A percentile compares a stretch with the other conserved stretches of the same genome.
Evolutionary conservation across 148 eudicot genomes (phyloP).

Genomic region (Linanthus parryae): DNA sequence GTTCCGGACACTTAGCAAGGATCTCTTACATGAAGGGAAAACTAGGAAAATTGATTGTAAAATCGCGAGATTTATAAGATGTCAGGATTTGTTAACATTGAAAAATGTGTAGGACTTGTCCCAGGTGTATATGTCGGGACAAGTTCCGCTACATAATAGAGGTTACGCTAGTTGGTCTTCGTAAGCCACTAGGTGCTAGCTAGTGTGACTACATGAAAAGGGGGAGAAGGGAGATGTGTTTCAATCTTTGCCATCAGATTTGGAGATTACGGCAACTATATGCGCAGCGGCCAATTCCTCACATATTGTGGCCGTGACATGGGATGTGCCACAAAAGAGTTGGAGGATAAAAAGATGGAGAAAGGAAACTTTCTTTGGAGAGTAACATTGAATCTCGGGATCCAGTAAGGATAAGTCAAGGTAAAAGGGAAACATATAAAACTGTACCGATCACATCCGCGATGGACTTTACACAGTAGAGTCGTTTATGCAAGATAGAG

Average conservation of each 20-base stretch:
- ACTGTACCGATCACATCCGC: conserved; percentile 50
- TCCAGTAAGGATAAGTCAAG: conserved; percentile 74
- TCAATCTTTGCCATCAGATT: conserved; percentile 83
- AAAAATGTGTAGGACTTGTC: conserved; percentile 64
- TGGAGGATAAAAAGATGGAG: conserved; percentile 85
- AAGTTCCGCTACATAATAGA: conserved; percentile 92
- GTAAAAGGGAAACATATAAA: conserved; percentile 46
- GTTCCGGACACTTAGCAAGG: no score
- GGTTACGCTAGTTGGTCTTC: conserved; percentile 73
- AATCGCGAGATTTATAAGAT: no score
- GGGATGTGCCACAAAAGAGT: conserved; percentile 41
- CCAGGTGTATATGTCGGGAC: conserved; percentile 98
- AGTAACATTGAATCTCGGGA: conserved; percentile 70
- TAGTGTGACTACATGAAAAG: conserved; percentile 71
- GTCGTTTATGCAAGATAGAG: conserved; percentile 83
- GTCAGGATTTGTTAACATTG: no score
- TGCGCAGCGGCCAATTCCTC: conserved; percentile 61
- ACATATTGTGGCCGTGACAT: conserved; percentile 74
- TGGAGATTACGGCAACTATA: conserved; percentile 87
- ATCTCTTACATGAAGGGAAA: no score
- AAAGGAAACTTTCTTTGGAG: conserved; percentile 88
- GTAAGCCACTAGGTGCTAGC: conserved; percentile 91
- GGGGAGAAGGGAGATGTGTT: conserved; percentile 42
- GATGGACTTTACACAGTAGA: conserved; percentile 82
- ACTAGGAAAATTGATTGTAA: no score